Evolutionary conservation across 2,329 filamentous ascomycete genomes (phyloP).

Genomic region (Apiospora malaysiana): DNA sequence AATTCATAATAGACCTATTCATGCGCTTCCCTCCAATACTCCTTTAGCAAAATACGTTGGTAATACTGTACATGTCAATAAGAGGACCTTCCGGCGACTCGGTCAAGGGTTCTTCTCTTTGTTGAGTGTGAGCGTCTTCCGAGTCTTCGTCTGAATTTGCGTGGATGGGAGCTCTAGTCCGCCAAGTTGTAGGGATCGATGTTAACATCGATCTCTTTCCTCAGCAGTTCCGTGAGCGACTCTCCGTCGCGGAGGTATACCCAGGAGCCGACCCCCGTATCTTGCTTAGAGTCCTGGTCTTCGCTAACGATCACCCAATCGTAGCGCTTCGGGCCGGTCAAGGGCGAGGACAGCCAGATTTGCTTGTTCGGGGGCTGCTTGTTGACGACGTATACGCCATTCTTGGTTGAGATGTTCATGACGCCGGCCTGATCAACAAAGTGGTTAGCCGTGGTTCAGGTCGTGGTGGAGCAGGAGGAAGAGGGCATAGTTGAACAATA

Average conservation of each 20-base stretch:
- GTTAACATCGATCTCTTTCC: slow-evolving; percentile 76
- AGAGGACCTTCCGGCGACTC: not conserved
- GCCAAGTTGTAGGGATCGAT: not conserved
- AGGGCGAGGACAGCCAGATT: slow-evolving; percentile 93
- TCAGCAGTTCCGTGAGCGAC: slow-evolving; percentile 74
- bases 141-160: not conserved
- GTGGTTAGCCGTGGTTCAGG: slow-evolving; percentile 3
- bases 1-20: slow-evolving; percentile 1
- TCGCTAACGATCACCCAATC: slow-evolving; percentile 84
- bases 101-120: not conserved
- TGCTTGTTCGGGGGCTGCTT: slow-evolving; percentile 98
- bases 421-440: slow-evolving; percentile 73
- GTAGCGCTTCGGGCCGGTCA: slow-evolving; percentile 91
- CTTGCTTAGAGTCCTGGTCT: slow-evolving; percentile 79
- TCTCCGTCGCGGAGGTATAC: slow-evolving; percentile 86
- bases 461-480: slow-evolving; percentile 17
- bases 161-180: not conserved
- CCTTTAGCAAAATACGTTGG: not conserved
- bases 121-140: not conserved
- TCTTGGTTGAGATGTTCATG: slow-evolving; percentile 71
- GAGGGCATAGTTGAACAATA: slow-evolving; percentile 30
- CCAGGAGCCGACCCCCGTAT: slow-evolving; percentile 77
- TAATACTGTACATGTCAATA: not conserved
- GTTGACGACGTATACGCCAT: slow-evolving; percentile 92
- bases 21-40: slow-evolving; percentile 10